Evolutionary conservation across 116 monocot species (phyloP), one percentile per base, ranked within the genome.

Genomic region (Papilionanthe hybrid): DNA sequence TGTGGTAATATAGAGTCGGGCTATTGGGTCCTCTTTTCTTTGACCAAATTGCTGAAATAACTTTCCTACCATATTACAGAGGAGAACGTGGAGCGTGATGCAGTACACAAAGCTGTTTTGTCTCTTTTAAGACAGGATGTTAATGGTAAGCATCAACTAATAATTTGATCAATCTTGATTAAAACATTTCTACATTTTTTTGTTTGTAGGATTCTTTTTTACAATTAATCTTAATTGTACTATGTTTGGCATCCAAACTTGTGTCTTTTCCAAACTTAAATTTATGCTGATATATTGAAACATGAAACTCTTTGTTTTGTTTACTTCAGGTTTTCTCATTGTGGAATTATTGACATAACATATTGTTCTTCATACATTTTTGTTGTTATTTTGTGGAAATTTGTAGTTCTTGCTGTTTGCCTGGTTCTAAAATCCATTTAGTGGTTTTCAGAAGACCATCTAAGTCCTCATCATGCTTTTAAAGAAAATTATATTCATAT

Each of bases 61-160:
- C 47, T 75, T 28, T 5, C 25, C 47, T 37, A 32, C 30, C 29
- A 66, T 85, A 43, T 73, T 73, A 44, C 44, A 98, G 97, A 92
- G 91, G 97, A 98, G 86, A 94, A 91, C 84, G 92, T 98, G 75
- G 97, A 98, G 85, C 94, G 97, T 60, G 97, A 98, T 98, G 97
- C 97, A 67, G 94, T 98, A 49, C 90, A 98, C 72, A 98, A 98
- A 79, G 91, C 97, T 27, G 85, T 98, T 75, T 87, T 98, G 88
- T 89, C 97, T 55, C 89, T 94, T 86, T 75, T 98, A 80, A 88
- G 97, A 75, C 97, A 98, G 80, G 97, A 98, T 86, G 83, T 88
- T 48, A 98, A 94, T 91, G 94, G 97, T 98, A 88, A 57, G 65
- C 65, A 74, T 43, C 73, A 73, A 43, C 11, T 37, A 37, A 32